Base-by-base conservation (phyloP, 129 eudicot species). In the Helianthus tuberosus region DNA sequence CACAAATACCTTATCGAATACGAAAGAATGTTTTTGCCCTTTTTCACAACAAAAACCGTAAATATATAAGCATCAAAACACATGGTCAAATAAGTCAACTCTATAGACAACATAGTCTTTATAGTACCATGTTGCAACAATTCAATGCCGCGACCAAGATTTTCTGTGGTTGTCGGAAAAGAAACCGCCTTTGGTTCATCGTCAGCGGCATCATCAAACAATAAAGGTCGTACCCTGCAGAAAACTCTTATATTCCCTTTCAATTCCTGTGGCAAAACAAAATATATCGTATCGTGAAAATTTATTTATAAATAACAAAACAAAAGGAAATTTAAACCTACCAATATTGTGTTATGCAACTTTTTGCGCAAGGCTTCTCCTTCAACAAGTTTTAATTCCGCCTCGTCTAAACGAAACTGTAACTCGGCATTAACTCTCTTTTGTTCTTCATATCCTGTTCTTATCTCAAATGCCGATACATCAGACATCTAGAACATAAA, bases 221-320 rank as follows among this genome's bases (percentile, higher is more conserved):
- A 75, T 62, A 91, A 27, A 58, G 99, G 99, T 11, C 99, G 79
- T 49, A 95, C 97, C 80, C 99, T 84, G 78, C 99, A 95, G 74
- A 95, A 95, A 5, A 95, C 99, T 51, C 99, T 79, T n/a, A 95
- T 95, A 68, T 95, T 95, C 67, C 99, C 99, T 86, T 95, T 95
- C 59, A 95, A 62, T 82, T 95, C 99, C 99, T 95, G 92, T 44
- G 75, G 32, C 48, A 66, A 59, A 51, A 75, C 53, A 66, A n/a
- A 81, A 64, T 29, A 64, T 29, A 61, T 49, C 23, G 5, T 54
- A 46, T 12, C 3, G 46, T 61, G 75, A 67, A 12, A 69, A 63
- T 8, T 2, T 66, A 39, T 47, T 23, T 0, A 1, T 14, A 51
- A 63, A 14, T 8, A 32, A 60, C 11, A 11, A 64, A 11, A 6